A percentile compares a stretch with the other conserved stretches of the same genome.
Evolutionary conservation across 352 stramenopile genomes (phyloP).

Genomic region (Paralagenidium karlingii): DNA sequence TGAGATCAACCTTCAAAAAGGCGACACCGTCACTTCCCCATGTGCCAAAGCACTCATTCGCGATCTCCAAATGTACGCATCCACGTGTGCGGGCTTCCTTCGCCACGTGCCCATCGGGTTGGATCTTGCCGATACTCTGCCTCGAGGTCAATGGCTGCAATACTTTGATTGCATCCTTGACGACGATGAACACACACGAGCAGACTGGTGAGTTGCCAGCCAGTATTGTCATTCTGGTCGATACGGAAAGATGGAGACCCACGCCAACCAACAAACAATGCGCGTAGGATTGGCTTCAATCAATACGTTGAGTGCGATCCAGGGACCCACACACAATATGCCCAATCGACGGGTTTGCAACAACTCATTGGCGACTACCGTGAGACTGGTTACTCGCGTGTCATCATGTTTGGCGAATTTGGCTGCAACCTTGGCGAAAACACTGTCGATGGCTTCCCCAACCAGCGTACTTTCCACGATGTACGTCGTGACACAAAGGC

Average conservation of each 20-base stretch:
- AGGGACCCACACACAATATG: slow-evolving; percentile 20
- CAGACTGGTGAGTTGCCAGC: slow-evolving; percentile 43
- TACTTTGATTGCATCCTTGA: slow-evolving; percentile 60
- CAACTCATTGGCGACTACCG: slow-evolving; percentile 47
- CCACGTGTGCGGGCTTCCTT: slow-evolving; percentile 17
- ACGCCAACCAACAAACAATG: too few relatives aligned
- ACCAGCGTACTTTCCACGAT: slow-evolving; percentile 52
- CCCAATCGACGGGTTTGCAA: slow-evolving; percentile 28
- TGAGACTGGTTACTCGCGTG: slow-evolving; percentile 22
- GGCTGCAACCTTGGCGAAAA: slow-evolving; percentile 49
- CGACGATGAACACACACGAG: slow-evolving; percentile 29
- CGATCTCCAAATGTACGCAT: slow-evolving; percentile 35
- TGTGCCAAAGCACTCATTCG: slow-evolving; percentile 63
- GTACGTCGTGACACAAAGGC: too few relatives aligned
- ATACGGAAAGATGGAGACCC: too few relatives aligned
- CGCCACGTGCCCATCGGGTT: slow-evolving; percentile 57
- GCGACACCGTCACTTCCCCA: slow-evolving; percentile 25
- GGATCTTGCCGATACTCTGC: slow-evolving; percentile 64
- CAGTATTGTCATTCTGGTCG: slow-evolving; percentile 60
- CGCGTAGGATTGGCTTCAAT: too few relatives aligned
- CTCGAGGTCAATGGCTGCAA: slow-evolving; percentile 40
- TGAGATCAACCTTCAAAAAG: slow-evolving; percentile 44
- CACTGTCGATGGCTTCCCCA: slow-evolving; percentile 43
- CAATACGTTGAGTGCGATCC: slow-evolving; percentile 61
- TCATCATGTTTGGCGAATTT: slow-evolving; percentile 62